Conservation (phyloP, 1,139 yeast species). For the Kodamaea alishanica region DNA sequence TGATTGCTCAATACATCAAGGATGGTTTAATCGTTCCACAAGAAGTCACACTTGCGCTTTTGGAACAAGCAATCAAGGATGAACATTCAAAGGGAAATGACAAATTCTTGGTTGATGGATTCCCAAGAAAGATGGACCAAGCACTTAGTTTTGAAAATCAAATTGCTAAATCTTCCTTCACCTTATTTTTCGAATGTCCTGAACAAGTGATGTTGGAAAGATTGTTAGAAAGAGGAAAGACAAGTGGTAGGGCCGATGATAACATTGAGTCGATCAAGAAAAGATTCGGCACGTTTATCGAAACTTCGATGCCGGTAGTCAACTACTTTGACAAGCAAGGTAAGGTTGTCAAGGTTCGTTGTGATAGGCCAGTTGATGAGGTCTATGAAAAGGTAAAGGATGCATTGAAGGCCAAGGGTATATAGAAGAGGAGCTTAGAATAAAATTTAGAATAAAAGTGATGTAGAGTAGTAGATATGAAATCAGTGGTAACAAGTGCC, state of each 20-base stretch:
- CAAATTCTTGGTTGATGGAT: slow-evolving; percentile 84
- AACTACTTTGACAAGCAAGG: slow-evolving; percentile 72
- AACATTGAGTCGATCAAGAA: slow-evolving; percentile 86
- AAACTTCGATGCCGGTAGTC: slow-evolving; percentile 93
- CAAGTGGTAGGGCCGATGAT: slow-evolving; percentile 92
- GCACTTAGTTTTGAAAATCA: slow-evolving; percentile 85
- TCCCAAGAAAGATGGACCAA: slow-evolving; percentile 98
- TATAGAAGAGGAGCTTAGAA: slow-evolving; percentile 10
- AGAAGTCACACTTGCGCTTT: slow-evolving; percentile 83
- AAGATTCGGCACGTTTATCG: slow-evolving; percentile 80
- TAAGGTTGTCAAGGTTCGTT: slow-evolving; percentile 73
- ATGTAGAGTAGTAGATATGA: background rate
- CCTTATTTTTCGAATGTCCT: slow-evolving; percentile 91
- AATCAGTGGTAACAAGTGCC: background rate
- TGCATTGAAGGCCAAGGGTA: slow-evolving; percentile 50
- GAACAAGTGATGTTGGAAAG: slow-evolving; percentile 84
- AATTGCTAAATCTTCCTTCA: slow-evolving; percentile 71
- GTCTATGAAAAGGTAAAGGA: slow-evolving; percentile 70
- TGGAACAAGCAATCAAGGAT: slow-evolving; percentile 73
- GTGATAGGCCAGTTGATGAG: slow-evolving; percentile 75
- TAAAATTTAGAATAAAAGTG: background rate
- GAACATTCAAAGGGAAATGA: slow-evolving; percentile 47
- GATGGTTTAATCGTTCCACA: slow-evolving; percentile 95
- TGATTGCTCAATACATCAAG: slow-evolving; percentile 77
- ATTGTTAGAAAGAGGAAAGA: slow-evolving; percentile 86